Evolutionary conservation across 352 stramenopile species (phyloP).

Genomic region (Globisporangium acanthophoron): DNA sequence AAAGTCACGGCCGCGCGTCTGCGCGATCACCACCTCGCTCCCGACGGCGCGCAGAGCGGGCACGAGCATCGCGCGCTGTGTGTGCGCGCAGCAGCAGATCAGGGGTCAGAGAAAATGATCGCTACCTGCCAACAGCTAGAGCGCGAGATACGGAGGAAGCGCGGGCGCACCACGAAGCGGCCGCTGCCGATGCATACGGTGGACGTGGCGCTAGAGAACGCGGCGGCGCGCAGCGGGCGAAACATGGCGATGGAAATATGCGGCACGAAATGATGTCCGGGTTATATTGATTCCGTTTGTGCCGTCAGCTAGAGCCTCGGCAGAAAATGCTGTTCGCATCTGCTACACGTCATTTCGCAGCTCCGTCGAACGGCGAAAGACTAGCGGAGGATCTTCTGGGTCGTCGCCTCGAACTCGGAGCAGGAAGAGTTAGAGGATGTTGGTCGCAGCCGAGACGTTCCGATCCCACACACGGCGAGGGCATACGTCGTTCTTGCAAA

Average conservation of each 20-base stretch:
- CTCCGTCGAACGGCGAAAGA: too few species aligned
- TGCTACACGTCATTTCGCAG: too few species aligned
- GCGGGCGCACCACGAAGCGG: slow-evolving; percentile 52
- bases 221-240: slow-evolving; percentile 16
- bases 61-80: slow-evolving; percentile 29
- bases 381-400: too few species aligned
- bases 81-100: not conserved
- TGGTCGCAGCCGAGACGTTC: not conserved
- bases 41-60: slow-evolving; percentile 18
- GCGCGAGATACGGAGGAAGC: not conserved
- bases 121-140: not conserved
- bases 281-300: too few species aligned
- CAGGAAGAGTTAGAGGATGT: not conserved
- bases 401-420: too few species aligned
- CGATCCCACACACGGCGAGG: not conserved
- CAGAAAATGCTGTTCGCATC: too few species aligned
- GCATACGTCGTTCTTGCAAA: not conserved
- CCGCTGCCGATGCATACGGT: slow-evolving; percentile 65
- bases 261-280: too few species aligned
- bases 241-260: slow-evolving; percentile 15
- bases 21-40: slow-evolving; percentile 24
- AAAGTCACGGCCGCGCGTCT: slow-evolving; percentile 30
- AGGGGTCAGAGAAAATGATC: too few species aligned
- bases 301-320: too few species aligned
- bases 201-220: slow-evolving; percentile 20